Percentiles rank a stretch among this genome's conserved stretches.
Evolutionary conservation across 2,329 filamentous ascomycete species (phyloP).

Genomic region (Diaporthe vaccinii): DNA sequence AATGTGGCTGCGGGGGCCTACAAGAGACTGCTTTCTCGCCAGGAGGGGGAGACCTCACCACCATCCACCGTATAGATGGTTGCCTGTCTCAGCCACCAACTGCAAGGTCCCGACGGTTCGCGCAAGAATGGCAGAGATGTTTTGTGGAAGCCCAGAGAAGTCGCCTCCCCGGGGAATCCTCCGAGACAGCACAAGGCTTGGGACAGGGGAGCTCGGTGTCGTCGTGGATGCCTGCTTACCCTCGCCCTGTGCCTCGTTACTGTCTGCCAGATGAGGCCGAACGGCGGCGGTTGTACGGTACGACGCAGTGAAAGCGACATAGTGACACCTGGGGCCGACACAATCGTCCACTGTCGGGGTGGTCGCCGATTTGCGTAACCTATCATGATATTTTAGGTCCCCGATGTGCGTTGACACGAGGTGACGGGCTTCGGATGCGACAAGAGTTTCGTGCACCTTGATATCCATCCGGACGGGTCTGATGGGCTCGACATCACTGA

Average conservation of each 20-base stretch:
- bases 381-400: slow-evolving; percentile 8
- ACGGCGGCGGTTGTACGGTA: slow-evolving; percentile 7
- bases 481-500: slow-evolving; percentile 5
- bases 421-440: background rate
- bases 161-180: background rate
- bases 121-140: background rate
- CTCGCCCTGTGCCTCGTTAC: background rate
- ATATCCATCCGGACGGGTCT: background rate
- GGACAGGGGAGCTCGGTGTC: background rate
- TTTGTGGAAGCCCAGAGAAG: slow-evolving; percentile 7
- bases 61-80: slow-evolving; percentile 17
- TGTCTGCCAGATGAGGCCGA: slow-evolving; percentile 28
- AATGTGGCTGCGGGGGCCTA: slow-evolving; percentile 30
- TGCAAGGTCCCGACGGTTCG: slow-evolving; percentile 22
- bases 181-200: slow-evolving; percentile 20
- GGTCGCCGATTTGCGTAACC: slow-evolving; percentile 34
- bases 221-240: slow-evolving; percentile 7
- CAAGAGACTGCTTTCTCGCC: background rate
- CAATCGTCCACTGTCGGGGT: slow-evolving; percentile 12
- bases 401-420: slow-evolving; percentile 26
- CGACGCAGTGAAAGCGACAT: slow-evolving; percentile 5
- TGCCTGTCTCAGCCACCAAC: slow-evolving; percentile 25
- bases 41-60: slow-evolving; percentile 17
- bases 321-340: slow-evolving; percentile 25
- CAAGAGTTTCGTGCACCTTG: background rate